A percentile compares a stretch with the other conserved stretches of the same genome.
phyloP scores from a whole-genome alignment of 139 green algal genomes.

The Micromonas commoda region DNA sequence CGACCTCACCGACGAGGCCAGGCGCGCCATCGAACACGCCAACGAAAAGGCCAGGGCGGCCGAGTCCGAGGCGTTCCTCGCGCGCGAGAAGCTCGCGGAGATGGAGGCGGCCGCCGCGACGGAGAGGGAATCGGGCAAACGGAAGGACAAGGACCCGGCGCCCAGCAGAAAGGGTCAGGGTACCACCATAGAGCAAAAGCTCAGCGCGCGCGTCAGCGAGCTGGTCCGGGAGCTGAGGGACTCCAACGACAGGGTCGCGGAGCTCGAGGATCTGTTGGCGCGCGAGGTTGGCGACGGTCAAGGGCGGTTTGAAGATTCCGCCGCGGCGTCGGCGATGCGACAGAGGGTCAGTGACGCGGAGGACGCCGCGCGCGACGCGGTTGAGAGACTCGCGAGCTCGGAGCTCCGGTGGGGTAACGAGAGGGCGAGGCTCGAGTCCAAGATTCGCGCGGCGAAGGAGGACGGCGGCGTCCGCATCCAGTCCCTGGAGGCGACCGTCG shows the following conservation, averaged over 20 bases:
- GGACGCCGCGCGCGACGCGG: too few relatives aligned
- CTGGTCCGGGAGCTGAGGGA: too few relatives aligned
- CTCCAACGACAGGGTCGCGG: too few relatives aligned
- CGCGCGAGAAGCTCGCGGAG: not conserved
- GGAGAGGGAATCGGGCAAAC: too few relatives aligned
- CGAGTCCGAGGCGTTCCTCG: not conserved
- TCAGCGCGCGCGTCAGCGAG: too few relatives aligned
- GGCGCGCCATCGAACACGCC: not conserved
- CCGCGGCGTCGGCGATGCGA: not conserved
- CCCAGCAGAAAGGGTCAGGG: too few relatives aligned
- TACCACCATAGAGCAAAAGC: too few relatives aligned
- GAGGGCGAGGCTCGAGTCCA: slow-evolving; percentile 24
- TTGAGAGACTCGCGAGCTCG: not conserved
- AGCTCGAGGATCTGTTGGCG: too few relatives aligned
- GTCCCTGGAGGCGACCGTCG: slow-evolving; percentile 44
- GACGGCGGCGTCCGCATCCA: slow-evolving; percentile 40
- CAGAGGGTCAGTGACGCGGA: not conserved
- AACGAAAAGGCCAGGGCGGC: not conserved
- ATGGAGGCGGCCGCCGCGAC: not conserved
- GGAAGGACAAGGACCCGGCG: too few relatives aligned
- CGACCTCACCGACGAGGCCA: too few relatives aligned
- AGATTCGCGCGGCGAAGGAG: slow-evolving; percentile 30
- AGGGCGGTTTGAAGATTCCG: too few relatives aligned
- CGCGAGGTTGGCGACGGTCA: too few relatives aligned
- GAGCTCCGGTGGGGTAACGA: not conserved